Base-by-base conservation (phyloP, 1,284 basidiomycete species). In the Boletus semigastroideus region DNA sequence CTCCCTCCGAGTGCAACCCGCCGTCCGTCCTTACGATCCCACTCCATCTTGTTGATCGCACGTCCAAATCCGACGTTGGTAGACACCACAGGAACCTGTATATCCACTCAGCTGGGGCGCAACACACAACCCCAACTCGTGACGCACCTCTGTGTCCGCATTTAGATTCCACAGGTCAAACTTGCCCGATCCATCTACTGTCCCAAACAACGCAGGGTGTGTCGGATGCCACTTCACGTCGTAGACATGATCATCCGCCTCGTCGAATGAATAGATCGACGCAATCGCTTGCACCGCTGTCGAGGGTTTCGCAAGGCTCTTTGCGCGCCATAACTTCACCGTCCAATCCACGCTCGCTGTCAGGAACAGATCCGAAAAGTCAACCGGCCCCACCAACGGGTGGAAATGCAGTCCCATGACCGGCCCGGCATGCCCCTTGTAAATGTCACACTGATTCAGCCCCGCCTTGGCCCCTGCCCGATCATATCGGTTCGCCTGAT, bases 151-250 rank as follows among this genome's bases (percentile, higher is more conserved):
- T 6, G 91, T 90, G 65, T 98, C 95, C 19, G 80, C 72, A 69
- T 98, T 98, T 64, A 99, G 72, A 70, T 99, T 97, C 93, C 94
- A 99, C 42, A 99, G 64, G 67, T 98, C 94, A 70, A 99, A 94
- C 65, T 88, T 89, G 31, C 96, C 97, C 2, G 89, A 88, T 0
- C 94, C 97, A 69, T 99, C 95, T 2, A 94, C 97, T 5, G 85
- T 86, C 14, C 90, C 96, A 68, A 99, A 99, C 40, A 97, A 56
- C 0, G 94, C 93, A 5, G 97, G 97, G 69, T 99, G 95, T 25
- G 83, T 77, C 2, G 95, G 94, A 69, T 98, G 95, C 97, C 97
- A 99, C 66, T 87, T 90, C 45, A 94, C 94, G 72, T 98, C 96
- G 72, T 97, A 98, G n/a, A 99, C 93, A 67, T 98, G 98, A 69